phyloP scores from a whole-genome alignment of 2,329 filamentous ascomycete genomes.

The Chrysosporium keratinophilum region DNA sequence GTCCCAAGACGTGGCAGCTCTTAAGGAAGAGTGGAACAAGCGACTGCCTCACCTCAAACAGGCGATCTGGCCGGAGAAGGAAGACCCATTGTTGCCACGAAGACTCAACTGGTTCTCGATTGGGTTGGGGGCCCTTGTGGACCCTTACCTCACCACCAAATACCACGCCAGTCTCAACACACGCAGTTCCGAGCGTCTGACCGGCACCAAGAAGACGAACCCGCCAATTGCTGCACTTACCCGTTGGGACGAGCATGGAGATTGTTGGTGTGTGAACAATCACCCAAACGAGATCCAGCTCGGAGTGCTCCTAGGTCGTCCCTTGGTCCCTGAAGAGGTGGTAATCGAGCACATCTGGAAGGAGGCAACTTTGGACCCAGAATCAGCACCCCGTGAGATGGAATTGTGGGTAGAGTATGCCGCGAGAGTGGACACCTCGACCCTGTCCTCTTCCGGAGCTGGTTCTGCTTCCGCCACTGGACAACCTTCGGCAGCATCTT shows the following conservation, averaged over 20 bases:
- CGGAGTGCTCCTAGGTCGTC: slow-evolving; percentile 28
- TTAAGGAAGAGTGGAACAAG: slow-evolving; percentile 16
- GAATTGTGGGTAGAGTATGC: slow-evolving; percentile 56
- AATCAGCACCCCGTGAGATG: slow-evolving; percentile 53
- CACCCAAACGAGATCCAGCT: slow-evolving; percentile 38
- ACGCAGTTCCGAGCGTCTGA: slow-evolving; percentile 17
- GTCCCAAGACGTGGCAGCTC: slow-evolving; percentile 13
- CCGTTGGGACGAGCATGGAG: slow-evolving; percentile 66
- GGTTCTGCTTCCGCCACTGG: neutral
- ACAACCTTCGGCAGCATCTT: neutral
- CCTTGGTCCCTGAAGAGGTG: slow-evolving; percentile 56
- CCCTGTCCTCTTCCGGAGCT: neutral
- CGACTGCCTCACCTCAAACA: slow-evolving; percentile 14
- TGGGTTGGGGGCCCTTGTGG: slow-evolving; percentile 56
- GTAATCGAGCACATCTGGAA: slow-evolving; percentile 62
- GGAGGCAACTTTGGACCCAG: slow-evolving; percentile 51
- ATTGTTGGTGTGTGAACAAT: slow-evolving; percentile 70
- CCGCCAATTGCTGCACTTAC: slow-evolving; percentile 49
- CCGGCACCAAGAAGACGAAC: slow-evolving; percentile 19
- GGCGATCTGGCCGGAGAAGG: slow-evolving; percentile 11
- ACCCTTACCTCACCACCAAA: slow-evolving; percentile 51
- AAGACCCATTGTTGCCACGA: slow-evolving; percentile 16
- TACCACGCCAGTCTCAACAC: slow-evolving; percentile 19
- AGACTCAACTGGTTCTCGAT: slow-evolving; percentile 64
- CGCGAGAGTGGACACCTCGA: too few species aligned